Evolutionary conservation across 768 basidiomycete genomes (phyloP).

Genomic region (Rubroboletus satanas): DNA sequence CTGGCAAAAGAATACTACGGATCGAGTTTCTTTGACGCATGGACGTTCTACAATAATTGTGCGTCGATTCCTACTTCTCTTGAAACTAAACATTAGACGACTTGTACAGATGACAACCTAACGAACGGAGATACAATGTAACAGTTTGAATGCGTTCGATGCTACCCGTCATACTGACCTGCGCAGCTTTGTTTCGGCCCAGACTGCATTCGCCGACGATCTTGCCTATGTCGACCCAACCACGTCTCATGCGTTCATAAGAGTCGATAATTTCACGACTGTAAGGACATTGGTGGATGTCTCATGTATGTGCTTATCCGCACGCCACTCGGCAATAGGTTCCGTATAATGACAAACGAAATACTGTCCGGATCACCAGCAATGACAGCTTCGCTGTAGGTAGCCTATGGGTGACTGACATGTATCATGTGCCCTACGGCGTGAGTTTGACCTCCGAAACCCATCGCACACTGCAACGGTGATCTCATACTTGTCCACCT

Average conservation of each 20-base stretch:
- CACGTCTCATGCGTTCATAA: constrained; percentile 72
- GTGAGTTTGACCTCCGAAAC: constrained; percentile 34
- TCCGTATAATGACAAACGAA: constrained; percentile 52
- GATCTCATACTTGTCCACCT: neutral
- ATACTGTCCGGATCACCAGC: constrained; percentile 61
- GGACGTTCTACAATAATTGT: constrained; percentile 63
- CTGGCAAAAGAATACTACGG: constrained; percentile 57
- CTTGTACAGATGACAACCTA: constrained; percentile 55
- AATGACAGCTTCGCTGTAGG: constrained; percentile 55
- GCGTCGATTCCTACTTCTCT: constrained; percentile 18
- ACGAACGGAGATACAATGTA: constrained; percentile 63
- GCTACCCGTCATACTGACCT: constrained; percentile 1
- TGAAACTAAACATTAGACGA: neutral
- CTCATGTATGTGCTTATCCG: neutral
- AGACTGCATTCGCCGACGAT: constrained; percentile 41
- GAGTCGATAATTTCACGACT: constrained; percentile 65
- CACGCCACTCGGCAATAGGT: constrained; percentile 16
- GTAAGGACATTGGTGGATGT: constrained; percentile 29
- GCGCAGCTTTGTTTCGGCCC: constrained; percentile 45
- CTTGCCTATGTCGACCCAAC: constrained; percentile 59
- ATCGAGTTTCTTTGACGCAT: constrained; percentile 60
- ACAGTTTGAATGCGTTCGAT: constrained; percentile 4
- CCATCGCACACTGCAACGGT: neutral
- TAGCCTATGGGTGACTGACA: constrained; percentile 61
- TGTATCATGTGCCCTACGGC: constrained; percentile 62